Evolutionary conservation across 257 asterid genomes (phyloP).

Genomic region (Nicotiana otophora): DNA sequence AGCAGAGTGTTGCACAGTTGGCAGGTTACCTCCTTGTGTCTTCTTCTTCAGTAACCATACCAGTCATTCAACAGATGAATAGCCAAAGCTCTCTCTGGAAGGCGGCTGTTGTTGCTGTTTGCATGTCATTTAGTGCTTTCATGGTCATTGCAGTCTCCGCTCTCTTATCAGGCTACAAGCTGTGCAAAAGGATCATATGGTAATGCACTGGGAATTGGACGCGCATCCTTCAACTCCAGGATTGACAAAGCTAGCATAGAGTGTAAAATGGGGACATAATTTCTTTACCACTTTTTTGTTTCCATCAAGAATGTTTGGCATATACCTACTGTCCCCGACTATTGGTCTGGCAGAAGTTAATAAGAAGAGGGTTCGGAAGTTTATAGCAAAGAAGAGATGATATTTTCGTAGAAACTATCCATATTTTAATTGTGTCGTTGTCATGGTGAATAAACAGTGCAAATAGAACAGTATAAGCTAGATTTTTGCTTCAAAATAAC

Average conservation of each 20-base stretch:
- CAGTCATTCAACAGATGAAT: slow-evolving; percentile 36
- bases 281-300: not conserved
- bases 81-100: slow-evolving; percentile 33
- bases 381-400: not conserved
- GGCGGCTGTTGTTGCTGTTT: slow-evolving; percentile 42
- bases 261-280: not conserved
- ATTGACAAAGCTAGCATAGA: not conserved
- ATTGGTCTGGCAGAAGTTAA: not conserved
- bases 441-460: not conserved
- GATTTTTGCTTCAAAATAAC: not conserved
- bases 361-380: not conserved
- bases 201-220: slow-evolving; percentile 12
- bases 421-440: not conserved
- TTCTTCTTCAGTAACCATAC: slow-evolving; percentile 55
- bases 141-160: slow-evolving; percentile 37
- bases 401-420: not conserved
- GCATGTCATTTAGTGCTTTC: slow-evolving; percentile 50
- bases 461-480: not conserved
- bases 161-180: slow-evolving; percentile 60
- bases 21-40: slow-evolving; percentile 70
- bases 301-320: not conserved
- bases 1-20: slow-evolving; percentile 31
- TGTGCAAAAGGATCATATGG: slow-evolving; percentile 73
- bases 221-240: not conserved
- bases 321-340: not conserved